Evolutionary conservation across 768 basidiomycete genomes (phyloP).

Genomic region (Tremella yokohamensis): DNA sequence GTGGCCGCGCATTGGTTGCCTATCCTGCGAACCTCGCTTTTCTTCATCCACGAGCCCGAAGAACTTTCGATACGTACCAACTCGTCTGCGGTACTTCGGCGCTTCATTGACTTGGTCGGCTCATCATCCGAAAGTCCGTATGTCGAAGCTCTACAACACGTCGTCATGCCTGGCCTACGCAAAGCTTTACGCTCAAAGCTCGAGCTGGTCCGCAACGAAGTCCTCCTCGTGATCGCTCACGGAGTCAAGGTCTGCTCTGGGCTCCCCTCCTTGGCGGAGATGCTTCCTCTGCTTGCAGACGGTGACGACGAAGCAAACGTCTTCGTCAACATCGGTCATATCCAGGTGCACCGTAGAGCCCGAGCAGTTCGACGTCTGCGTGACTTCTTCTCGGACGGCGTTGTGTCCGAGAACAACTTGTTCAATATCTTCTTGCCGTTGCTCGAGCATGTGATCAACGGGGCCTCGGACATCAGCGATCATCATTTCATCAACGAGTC

Average conservation of each 20-base stretch:
- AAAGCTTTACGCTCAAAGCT: constrained; percentile 72
- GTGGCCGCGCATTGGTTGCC: constrained; percentile 69
- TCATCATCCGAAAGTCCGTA: constrained; percentile 47
- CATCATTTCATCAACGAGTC: constrained; percentile 90
- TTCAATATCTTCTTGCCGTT: constrained; percentile 82
- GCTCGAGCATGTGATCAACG: constrained; percentile 71
- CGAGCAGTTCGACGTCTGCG: constrained; percentile 79
- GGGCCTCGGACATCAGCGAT: constrained; percentile 58
- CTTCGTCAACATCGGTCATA: constrained; percentile 92
- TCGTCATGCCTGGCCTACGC: constrained; percentile 73
- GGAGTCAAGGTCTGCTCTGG: constrained; percentile 65
- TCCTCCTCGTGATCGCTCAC: constrained; percentile 71
- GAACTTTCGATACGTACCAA: constrained; percentile 83
- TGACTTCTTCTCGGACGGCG: constrained; percentile 67
- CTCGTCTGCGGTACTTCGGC: constrained; percentile 69
- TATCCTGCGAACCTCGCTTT: constrained; percentile 73
- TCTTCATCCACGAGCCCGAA: constrained; percentile 80
- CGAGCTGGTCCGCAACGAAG: constrained; percentile 81
- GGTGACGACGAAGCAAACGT: constrained; percentile 94
- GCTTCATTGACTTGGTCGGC: constrained; percentile 63
- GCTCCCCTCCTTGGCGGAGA: constrained; percentile 66
- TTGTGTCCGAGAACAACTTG: constrained; percentile 66
- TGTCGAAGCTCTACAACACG: constrained; percentile 56
- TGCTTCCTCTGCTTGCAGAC: constrained; percentile 72
- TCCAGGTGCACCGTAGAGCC: constrained; percentile 84